These are phyloP conservation scores for Rhododendron molle DNA, from an alignment of 148 eudicot species.

Conservation along the genomic window DNA sequence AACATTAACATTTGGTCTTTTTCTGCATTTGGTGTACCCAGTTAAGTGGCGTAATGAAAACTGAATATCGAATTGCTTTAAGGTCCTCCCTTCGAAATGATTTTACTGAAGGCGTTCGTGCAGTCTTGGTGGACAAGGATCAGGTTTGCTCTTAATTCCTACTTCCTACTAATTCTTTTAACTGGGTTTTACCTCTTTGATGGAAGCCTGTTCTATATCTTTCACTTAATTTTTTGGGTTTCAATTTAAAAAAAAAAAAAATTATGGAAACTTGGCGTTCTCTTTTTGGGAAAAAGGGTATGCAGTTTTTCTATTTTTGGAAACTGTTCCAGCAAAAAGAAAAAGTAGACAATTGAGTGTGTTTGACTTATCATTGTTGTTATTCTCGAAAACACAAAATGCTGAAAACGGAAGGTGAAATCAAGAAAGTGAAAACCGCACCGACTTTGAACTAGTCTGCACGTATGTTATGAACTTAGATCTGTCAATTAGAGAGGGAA, in stretches of 20 bases:
- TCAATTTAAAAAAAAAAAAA: neutral
- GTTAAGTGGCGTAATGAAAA: slow-evolving; percentile 83
- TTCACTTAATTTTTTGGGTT: neutral
- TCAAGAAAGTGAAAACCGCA: neutral
- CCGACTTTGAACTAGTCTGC: neutral
- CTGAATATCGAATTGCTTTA: slow-evolving; percentile 80
- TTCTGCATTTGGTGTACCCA: slow-evolving; percentile 22
- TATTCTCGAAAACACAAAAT: neutral
- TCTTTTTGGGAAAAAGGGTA: neutral
- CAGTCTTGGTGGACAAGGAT: slow-evolving; percentile 89
- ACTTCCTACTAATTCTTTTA: neutral
- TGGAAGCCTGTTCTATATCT: neutral
- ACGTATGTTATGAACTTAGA: neutral
- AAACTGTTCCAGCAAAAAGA: neutral
- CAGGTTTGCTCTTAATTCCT: slow-evolving; percentile 46
- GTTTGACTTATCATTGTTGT: neutral
- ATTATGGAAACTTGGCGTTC: neutral
- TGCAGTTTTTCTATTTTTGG: neutral
- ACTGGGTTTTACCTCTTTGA: neutral
- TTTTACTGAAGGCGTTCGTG: slow-evolving; percentile 93
- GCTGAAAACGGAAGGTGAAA: neutral
- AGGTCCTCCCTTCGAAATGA: slow-evolving; percentile 76
- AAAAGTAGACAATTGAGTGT: neutral
- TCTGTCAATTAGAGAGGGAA: neutral
- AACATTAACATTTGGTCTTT: slow-evolving; percentile 12